Conservation (phyloP, 1,284 basidiomycete species). For the Trametes hirsuta region DNA sequence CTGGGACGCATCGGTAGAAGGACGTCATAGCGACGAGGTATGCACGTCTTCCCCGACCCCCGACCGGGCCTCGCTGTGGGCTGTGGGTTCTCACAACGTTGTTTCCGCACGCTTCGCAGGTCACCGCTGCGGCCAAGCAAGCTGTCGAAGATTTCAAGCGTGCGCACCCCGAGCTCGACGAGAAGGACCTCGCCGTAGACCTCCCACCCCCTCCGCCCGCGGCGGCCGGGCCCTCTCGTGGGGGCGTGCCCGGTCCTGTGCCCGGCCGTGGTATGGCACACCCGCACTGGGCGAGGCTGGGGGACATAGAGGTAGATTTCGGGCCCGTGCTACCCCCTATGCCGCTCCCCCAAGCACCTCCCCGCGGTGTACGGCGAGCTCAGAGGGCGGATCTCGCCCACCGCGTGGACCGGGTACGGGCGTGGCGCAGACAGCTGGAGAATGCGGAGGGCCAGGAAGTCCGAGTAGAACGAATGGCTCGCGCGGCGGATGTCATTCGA, state of each 20-base stretch:
- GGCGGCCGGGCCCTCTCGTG: slow-evolving; percentile 8
- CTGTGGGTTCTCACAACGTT: neutral
- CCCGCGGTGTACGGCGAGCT: neutral
- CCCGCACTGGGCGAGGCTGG: neutral
- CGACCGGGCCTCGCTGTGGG: neutral
- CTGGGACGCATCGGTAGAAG: slow-evolving; percentile 68
- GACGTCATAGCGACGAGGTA: slow-evolving; percentile 69
- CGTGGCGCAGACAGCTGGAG: neutral
- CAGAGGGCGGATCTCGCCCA: neutral
- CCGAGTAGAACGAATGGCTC: neutral
- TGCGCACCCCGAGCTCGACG: slow-evolving; percentile 58
- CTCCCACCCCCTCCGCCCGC: slow-evolving; percentile 37
- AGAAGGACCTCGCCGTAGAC: slow-evolving; percentile 59
- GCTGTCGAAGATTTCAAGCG: slow-evolving; percentile 63
- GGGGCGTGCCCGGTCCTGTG: neutral
- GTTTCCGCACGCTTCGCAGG: slow-evolving; percentile 42
- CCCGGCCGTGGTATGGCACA: neutral
- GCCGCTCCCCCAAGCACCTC: neutral
- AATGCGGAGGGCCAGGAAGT: neutral
- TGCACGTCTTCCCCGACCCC: neutral
- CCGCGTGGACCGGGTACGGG: neutral
- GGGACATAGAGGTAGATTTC: neutral
- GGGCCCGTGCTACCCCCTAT: neutral
- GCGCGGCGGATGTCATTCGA: neutral
- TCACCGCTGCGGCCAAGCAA: slow-evolving; percentile 68